These are phyloP conservation scores for Macrolepiota albuminosa DNA, from an alignment of 768 basidiomycete species.

Conservation along the genomic window DNA sequence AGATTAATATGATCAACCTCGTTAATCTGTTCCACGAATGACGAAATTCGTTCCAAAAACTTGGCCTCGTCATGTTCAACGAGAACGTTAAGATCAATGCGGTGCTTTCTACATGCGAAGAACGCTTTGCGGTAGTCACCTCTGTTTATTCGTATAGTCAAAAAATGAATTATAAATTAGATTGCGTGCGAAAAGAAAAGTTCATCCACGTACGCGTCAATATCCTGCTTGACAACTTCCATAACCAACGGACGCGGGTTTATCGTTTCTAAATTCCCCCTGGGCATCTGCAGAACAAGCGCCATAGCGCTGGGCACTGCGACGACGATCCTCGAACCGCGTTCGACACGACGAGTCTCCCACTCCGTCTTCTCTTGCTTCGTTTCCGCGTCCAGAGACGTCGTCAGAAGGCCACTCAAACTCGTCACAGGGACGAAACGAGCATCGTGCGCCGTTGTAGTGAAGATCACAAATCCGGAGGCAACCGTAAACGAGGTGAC, in stretches of 20 bases:
- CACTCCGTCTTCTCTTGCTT: constrained; percentile 34
- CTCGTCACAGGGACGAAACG: constrained; percentile 59
- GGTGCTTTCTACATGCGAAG: constrained; percentile 85
- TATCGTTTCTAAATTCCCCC: constrained; percentile 95
- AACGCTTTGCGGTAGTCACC: constrained; percentile 84
- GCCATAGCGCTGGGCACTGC: constrained; percentile 86
- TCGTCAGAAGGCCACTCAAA: constrained; percentile 19
- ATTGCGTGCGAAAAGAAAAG: too few relatives aligned
- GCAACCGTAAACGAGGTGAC: constrained; percentile 71
- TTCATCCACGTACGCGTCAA: constrained; percentile 40
- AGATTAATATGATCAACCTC: constrained; percentile 93
- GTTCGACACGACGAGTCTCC: constrained; percentile 79
- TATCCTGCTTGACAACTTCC: too few relatives aligned
- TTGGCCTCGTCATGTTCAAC: constrained; percentile 70
- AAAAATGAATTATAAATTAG: neutral
- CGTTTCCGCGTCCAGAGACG: constrained; percentile 21
- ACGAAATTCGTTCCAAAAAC: constrained; percentile 58
- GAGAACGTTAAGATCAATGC: constrained; percentile 87
- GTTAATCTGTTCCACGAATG: constrained; percentile 79
- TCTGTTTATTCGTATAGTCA: constrained; percentile 30
- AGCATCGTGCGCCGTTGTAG: constrained; percentile 76
- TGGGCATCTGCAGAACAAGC: constrained; percentile 93
- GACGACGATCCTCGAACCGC: constrained; percentile 86
- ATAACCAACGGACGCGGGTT: constrained; percentile 72
- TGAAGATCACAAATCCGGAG: constrained; percentile 79